Evolutionary conservation across 805 yeast genomes (phyloP), one percentile per base, ranked within the genome.

Genomic region (Hanseniaspora hatyaiensis): DNA sequence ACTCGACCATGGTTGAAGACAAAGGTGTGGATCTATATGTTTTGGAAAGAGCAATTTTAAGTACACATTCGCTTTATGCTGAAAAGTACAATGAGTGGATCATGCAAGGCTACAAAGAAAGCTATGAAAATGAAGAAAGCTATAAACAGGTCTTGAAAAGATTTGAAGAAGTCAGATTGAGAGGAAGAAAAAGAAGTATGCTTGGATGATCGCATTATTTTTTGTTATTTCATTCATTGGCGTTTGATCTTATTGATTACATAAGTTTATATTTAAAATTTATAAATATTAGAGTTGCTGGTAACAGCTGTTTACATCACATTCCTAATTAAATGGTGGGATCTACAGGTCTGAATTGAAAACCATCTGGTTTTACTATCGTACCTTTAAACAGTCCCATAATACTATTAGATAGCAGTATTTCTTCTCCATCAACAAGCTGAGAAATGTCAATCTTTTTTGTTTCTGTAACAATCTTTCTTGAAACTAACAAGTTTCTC

Each of bases 1-100:
- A 78, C 50, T 77, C 94, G 0, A 71, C 72, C 1, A 60, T 86
- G 52, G 73, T 82, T 0, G 98, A 92, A 57, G 97, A 89, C 58
- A 87, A 85, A 62, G 97, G 97, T 3, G 98, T 92, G n/a, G 98
- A 92, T 62, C 63, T 92, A 51, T 92, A 92, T 57, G 97, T 92
- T 9, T 65, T 92, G 51, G 98, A 92, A 63, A 69, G 97, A 56
- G 97, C 98, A 0, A 73, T 92, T 16, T 65, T 77, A 26, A 84
- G 95, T 54, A 92, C 98, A 1, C 98, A 92, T 63, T 89, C 97
- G 0, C 70, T 71, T 5, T 74, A 73, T 57, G 71, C 95, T 1
- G 72, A 70, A 1, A 56, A 61, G 36, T 87, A 87, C 60, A 79
- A 75, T 55, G 61, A 65, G 34, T 80, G 89, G 87, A 57, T 87